phyloP scores from a whole-genome alignment of 2,329 filamentous ascomycete genomes.

The Colletotrichum ledebouriae region DNA sequence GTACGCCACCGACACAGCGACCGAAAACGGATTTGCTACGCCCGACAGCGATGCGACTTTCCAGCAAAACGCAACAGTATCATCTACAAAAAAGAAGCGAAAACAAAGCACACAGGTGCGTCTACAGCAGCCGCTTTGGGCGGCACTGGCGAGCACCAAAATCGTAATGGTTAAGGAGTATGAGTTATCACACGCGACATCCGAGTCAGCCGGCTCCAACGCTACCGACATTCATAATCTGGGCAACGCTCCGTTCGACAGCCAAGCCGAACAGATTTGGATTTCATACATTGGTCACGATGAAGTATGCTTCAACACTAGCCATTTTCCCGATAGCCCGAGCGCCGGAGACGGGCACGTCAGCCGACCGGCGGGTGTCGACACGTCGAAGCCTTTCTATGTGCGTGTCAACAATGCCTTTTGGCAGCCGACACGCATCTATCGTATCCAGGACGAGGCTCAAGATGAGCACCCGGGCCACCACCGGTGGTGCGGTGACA shows the following conservation, averaged over 20 bases:
- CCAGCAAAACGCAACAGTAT: slow-evolving; percentile 68
- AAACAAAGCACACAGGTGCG: slow-evolving; percentile 93
- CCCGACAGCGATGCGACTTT: slow-evolving; percentile 66
- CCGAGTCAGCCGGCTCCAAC: slow-evolving; percentile 80
- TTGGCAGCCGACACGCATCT: slow-evolving; percentile 84
- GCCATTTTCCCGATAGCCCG: slow-evolving; percentile 67
- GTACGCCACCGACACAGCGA: slow-evolving; percentile 50
- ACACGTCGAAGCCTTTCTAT: slow-evolving; percentile 81
- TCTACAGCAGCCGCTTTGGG: slow-evolving; percentile 93
- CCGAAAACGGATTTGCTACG: slow-evolving; percentile 64
- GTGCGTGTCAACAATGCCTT: slow-evolving; percentile 83
- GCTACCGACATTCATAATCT: slow-evolving; percentile 83
- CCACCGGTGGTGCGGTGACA: slow-evolving; percentile 77
- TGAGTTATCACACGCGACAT: slow-evolving; percentile 82
- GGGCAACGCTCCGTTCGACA: slow-evolving; percentile 80
- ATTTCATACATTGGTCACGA: slow-evolving; percentile 84
- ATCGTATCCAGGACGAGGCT: slow-evolving; percentile 58
- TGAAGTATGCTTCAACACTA: slow-evolving; percentile 82
- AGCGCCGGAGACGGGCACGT: slow-evolving; percentile 48
- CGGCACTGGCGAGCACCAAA: slow-evolving; percentile 94
- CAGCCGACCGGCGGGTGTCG: slow-evolving; percentile 65
- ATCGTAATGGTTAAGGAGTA: slow-evolving; percentile 95
- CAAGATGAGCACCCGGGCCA: slow-evolving; percentile 50
- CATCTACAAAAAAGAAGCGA: slow-evolving; percentile 83
- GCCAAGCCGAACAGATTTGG: slow-evolving; percentile 80